Evolutionary conservation across 345 rosid species (phyloP).

Genomic region (Sonneratia caseolaris): DNA sequence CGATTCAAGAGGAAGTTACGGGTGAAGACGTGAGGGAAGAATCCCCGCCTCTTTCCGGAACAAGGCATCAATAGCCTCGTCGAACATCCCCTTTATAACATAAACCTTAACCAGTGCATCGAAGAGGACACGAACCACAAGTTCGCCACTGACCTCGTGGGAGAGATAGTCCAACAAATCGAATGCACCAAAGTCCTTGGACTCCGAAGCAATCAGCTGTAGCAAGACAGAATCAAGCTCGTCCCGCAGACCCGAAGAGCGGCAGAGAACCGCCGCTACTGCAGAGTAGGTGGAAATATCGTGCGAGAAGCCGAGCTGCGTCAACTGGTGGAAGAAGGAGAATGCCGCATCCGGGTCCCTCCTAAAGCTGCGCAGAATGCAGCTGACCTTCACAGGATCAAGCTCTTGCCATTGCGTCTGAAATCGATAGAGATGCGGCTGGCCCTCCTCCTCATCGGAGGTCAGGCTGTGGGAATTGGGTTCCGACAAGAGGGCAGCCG

Average conservation of each 20-base stretch:
- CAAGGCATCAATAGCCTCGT: constrained; percentile 40
- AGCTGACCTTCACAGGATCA: constrained; percentile 19
- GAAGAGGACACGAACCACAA: constrained; percentile 25
- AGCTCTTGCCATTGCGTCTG: constrained; percentile 12
- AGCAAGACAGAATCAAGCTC: constrained; percentile 34
- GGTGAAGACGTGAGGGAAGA: constrained; percentile 23
- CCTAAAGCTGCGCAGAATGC: constrained; percentile 22
- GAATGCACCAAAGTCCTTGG: constrained; percentile 24
- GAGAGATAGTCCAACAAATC: constrained; percentile 34
- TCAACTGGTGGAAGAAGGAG: constrained; percentile 27
- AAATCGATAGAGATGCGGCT: neutral
- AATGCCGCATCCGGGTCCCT: constrained; percentile 43
- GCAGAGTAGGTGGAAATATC: constrained; percentile 39
- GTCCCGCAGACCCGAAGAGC: constrained; percentile 24
- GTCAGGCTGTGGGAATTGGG: neutral
- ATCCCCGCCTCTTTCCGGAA: constrained; percentile 29
- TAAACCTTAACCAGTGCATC: constrained; percentile 50
- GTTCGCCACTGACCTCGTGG: constrained; percentile 12
- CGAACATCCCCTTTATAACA: constrained; percentile 36
- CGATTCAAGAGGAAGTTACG: constrained; percentile 58
- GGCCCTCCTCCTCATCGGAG: neutral
- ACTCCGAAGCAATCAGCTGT: constrained; percentile 29
- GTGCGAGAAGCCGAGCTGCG: constrained; percentile 25
- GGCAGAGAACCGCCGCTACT: constrained; percentile 30
- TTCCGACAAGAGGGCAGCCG: neutral